Evolutionary conservation across 306 rosid genomes (phyloP), one percentile per base, ranked within the genome.

Genomic region (Dalbergia cochinchinensis): DNA sequence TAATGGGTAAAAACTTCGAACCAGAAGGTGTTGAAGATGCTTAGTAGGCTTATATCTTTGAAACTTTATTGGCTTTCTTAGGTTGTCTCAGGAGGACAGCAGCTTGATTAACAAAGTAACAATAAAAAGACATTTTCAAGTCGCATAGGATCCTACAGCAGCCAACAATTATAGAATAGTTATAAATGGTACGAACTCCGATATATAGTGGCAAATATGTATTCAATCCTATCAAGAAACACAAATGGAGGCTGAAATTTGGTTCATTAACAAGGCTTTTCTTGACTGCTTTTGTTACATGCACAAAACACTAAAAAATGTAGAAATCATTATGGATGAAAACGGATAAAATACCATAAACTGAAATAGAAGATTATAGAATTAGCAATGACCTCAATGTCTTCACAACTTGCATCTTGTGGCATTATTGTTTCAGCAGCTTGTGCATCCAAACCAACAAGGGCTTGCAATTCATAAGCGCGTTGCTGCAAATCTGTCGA

Each of bases 401-500:
- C 94, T 84, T 94, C 95, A 83, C 91, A 90, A 77, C 97, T 92
- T 82, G 97, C 94, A 7, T 93, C 98, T 9, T 54, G 77, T 11
- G 97, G 97, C 85, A 93, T 71, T 77, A 90, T 88, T 80, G 61
- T 73, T 77, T 83, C 85, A 47, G 87, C 83, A 57, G 93, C 92
- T 79, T 41, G 82, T 64, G 88, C 81, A 76, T 90, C 91, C 86
- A 91, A 86, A 58, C 88, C 80, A 65, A 76, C 20, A 65, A 89
- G 86, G 66, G 88, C 90, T 88, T 89, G 98, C 86, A 91, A 87
- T 85, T 94, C 98, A 85, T 94, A 91, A 9, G 98, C 95, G 76
- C 96, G 97, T 77, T 94, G 98, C 87, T 94, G 97, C 89, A 94
- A 80, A 87, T 94, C 98, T 22, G 94, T 91, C 61, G 94, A 93